Conservation (phyloP, 495 filamentous ascomycete species). For the Chaetomidium leptoderma region DNA sequence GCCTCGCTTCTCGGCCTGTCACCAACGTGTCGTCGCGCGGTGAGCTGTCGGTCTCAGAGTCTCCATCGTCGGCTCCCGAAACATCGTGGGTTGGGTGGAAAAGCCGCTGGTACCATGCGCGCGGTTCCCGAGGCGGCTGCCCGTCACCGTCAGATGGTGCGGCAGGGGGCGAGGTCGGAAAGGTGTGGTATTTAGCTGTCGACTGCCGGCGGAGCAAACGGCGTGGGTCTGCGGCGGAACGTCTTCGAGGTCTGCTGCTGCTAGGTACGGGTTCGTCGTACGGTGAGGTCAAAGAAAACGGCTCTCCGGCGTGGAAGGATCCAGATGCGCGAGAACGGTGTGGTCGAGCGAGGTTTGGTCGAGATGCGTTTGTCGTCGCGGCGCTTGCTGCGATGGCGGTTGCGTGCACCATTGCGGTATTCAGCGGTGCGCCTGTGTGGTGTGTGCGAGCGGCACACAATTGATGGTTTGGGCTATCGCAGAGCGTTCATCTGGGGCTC, state of each 20-base stretch:
- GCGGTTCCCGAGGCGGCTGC: not conserved
- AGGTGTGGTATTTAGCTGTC: conserved; percentile 87
- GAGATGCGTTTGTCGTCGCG: conserved; percentile 23
- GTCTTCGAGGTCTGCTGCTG: conserved; percentile 15
- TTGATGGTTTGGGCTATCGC: not conserved
- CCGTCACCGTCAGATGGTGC: conserved; percentile 48
- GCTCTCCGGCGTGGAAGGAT: conserved; percentile 49
- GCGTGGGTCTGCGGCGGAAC: conserved; percentile 14
- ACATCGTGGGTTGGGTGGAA: conserved; percentile 15
- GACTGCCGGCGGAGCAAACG: conserved; percentile 52
- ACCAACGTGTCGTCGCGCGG: not conserved
- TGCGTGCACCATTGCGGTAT: conserved; percentile 36
- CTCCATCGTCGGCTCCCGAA: conserved; percentile 9
- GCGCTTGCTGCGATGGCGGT: conserved; percentile 28
- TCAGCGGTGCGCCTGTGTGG: not conserved
- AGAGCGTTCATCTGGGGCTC: not conserved
- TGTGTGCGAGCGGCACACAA: not conserved
- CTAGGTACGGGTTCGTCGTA: conserved; percentile 17
- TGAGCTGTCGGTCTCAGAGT: not conserved
- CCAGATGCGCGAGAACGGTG: conserved; percentile 32
- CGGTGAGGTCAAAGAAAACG: conserved; percentile 34
- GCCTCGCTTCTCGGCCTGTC: not conserved
- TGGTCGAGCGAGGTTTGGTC: conserved; percentile 19
- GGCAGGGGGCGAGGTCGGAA: conserved; percentile 82
- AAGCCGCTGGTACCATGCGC: conserved; percentile 7